Base-by-base conservation (phyloP, 768 basidiomycete species). In the Naganishia randhawae region DNA sequence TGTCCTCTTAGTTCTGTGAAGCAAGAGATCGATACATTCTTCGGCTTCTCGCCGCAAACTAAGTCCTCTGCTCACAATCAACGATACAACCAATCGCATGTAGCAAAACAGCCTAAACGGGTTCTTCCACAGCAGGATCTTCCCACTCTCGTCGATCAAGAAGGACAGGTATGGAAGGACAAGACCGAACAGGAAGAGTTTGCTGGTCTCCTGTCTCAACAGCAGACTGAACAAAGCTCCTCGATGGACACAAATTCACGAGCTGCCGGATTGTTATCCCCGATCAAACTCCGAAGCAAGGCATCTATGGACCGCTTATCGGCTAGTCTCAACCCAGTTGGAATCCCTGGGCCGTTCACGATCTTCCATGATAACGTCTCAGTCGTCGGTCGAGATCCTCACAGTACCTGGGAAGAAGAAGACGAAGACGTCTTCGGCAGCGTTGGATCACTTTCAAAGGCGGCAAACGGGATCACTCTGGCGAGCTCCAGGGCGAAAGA, bases 21-120 rank as follows among this genome's bases (percentile, higher is more conserved):
- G 22, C n/a, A 29, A 11, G 57, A 61, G 57, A 35, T 61, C 16
- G 57, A 61, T 41, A 41, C 39, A n/a, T 61, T 61, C 37, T 61
- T 61, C 37, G 57, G 57, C 13, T 61, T 61, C 32, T 39, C 57
- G 9, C n/a, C 57, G 19, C n/a, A 25, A 35, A 25, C 25, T 9
- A 61, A 42, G 35, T n/a, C n/a, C n/a, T n/a, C n/a, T n/a, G n/a
- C n/a, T n/a, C n/a, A n/a, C n/a, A n/a, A n/a, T n/a, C n/a, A n/a
- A n/a, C n/a, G n/a, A n/a, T n/a, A n/a, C n/a, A n/a, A n/a, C n/a
- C n/a, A n/a, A n/a, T n/a, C n/a, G n/a, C n/a, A n/a, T n/a, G n/a
- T n/a, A n/a, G n/a, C n/a, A n/a, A n/a, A n/a, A n/a, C n/a, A n/a
- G n/a, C n/a, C n/a, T n/a, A n/a, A n/a, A n/a, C n/a, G n/a, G n/a